Percentiles rank a stretch among this genome's conserved stretches.
Evolutionary conservation across 2,329 filamentous ascomycete genomes (phyloP).

Genomic region (Sclerotinia spermophila): DNA sequence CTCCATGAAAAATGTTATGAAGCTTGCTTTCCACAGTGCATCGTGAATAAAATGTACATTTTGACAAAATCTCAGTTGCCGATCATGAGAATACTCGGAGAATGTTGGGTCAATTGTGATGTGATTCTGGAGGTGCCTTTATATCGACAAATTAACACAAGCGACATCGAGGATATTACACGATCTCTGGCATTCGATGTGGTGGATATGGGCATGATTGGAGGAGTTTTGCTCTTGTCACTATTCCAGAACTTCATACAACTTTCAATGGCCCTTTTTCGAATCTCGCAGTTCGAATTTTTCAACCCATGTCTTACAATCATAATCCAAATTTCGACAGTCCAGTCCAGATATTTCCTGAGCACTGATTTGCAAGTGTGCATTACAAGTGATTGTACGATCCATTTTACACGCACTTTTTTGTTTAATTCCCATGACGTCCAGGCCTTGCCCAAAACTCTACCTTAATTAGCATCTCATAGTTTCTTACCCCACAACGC

Average conservation of each 20-base stretch:
- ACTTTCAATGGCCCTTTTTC: not conserved
- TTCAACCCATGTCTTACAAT: not conserved
- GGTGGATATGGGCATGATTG: not conserved
- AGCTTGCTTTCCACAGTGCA: constrained; percentile 17
- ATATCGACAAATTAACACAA: not conserved
- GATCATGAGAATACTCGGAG: constrained; percentile 10
- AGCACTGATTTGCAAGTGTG: not conserved
- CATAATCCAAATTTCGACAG: not conserved
- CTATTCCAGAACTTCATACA: not conserved
- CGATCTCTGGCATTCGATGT: not conserved
- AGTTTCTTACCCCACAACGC: not conserved
- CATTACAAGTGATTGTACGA: not conserved
- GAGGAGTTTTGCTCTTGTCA: not conserved
- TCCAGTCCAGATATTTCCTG: not conserved
- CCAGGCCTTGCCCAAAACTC: not conserved
- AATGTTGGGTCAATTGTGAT: constrained; percentile 13
- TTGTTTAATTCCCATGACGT: not conserved
- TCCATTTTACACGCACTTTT: not conserved
- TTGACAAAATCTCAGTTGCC: constrained; percentile 15
- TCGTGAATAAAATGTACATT: constrained; percentile 18
- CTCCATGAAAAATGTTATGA: constrained; percentile 17
- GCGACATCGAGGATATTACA: not conserved
- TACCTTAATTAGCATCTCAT: not conserved
- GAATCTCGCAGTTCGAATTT: not conserved
- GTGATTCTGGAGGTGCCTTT: constrained; percentile 4